Percentiles rank a stretch among this genome's conserved stretches.
phyloP scores from a whole-genome alignment of 2,329 filamentous ascomycete species.

The Ustulina deusta region DNA sequence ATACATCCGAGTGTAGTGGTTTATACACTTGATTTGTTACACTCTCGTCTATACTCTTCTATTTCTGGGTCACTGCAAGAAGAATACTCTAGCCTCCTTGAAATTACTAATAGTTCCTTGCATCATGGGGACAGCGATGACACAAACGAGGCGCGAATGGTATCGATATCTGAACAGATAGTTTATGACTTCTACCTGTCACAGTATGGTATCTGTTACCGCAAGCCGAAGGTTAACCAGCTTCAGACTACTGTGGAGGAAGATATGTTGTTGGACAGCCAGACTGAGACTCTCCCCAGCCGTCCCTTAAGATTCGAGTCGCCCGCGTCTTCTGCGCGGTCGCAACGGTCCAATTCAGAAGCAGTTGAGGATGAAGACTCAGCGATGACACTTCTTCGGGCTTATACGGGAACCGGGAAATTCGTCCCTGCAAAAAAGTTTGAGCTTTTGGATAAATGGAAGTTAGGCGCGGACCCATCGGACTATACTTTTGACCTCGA shows the following conservation, averaged over 20 bases:
- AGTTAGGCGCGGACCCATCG: constrained; percentile 42
- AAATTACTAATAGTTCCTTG: constrained; percentile 28
- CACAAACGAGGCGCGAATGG: constrained; percentile 29
- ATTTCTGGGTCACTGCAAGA: constrained; percentile 41
- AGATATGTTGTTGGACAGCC: constrained; percentile 45
- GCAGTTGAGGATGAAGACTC: constrained; percentile 43
- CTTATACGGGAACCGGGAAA: constrained; percentile 49
- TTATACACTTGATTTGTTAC: constrained; percentile 38
- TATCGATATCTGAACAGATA: constrained; percentile 42
- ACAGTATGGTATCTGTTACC: constrained; percentile 43
- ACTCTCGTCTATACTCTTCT: constrained; percentile 29
- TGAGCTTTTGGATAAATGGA: constrained; percentile 49
- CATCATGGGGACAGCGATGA: constrained; percentile 11
- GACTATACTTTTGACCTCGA: constrained; percentile 50
- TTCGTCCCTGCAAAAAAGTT: constrained; percentile 43
- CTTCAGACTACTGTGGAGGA: constrained; percentile 37
- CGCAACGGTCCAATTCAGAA: constrained; percentile 38
- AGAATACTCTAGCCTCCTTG: constrained; percentile 38
- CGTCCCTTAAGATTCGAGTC: constrained; percentile 43
- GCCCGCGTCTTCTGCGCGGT: constrained; percentile 33
- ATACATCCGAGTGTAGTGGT: constrained; percentile 41
- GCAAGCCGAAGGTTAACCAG: constrained; percentile 27
- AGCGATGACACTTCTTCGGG: constrained; percentile 47
- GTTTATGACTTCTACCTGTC: constrained; percentile 50
- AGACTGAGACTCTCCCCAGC: constrained; percentile 42